Base-by-base conservation (phyloP, 345 rosid genomes). In the Syzygium grande region DNA sequence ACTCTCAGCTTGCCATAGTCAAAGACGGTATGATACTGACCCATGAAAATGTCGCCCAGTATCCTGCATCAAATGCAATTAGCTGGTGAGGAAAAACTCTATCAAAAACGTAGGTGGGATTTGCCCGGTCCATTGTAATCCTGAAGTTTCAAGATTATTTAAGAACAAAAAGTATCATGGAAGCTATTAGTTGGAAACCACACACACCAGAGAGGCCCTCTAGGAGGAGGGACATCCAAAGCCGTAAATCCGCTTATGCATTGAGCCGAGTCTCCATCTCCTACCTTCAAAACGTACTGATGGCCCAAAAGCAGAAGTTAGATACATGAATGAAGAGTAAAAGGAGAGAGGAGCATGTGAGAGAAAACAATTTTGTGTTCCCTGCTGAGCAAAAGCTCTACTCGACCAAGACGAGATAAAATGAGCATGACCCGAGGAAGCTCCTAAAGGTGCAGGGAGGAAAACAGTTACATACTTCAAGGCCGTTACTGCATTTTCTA, bases 11-110 rank as follows among this genome's bases (percentile, higher is more conserved):
- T 94, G 46, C 98, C 98, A 38, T 93, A 96, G 94, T 97, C 98
- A 41, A 96, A 96, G 34, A 97, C 94, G 2, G 98, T 94, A 80
- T 97, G 98, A 90, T 91, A 97, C 65, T 87, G 94, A 3, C 98
- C 99, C 98, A 95, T 95, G 87, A 96, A 97, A 79, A 94, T 91
- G 87, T 96, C 98, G 6, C 98, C 98, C 88, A 96, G n/a, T 58
- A 97, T 97, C 99, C 99, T 97, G 89, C 51, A 51, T 8, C 55
- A 12, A 10, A 38, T 49, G 49, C 6, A 73, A 73, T 41, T 38
- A 73, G 83, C 27, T 11, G 27, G 83, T 19, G 49, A 73, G 49
- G 27, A 3, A 73, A 73, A 73, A 10, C 46, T 38, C 49, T 38
- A 73, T 73, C 5, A 5, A 73, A 38, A 38, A 11, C 10, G 49